phyloP scores from a whole-genome alignment of 345 rosid species.

The Heritiera littoralis region DNA sequence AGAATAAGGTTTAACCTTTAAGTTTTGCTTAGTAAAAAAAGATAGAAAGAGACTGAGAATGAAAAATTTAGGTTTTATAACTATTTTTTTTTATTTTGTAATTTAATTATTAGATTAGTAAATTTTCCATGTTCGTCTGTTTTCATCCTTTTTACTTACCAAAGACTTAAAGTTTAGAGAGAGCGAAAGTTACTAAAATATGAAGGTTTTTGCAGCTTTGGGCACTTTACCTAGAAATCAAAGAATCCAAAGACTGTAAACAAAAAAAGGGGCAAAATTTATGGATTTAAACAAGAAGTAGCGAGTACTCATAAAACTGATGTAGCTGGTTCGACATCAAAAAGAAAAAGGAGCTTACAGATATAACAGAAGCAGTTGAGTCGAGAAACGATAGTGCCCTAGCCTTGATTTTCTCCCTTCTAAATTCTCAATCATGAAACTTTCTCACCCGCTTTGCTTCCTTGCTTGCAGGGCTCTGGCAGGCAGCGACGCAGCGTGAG shows the following conservation, averaged over 20 bases:
- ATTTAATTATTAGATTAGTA: no score
- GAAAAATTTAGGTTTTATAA: no score
- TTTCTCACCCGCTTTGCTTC: not conserved
- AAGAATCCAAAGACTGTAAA: not conserved
- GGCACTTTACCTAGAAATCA: not conserved
- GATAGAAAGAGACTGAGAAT: no score
- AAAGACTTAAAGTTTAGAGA: no score
- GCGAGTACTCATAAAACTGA: not conserved
- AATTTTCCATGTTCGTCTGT: no score
- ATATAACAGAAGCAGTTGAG: not conserved
- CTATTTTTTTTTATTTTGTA: no score
- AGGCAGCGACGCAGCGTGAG: not conserved
- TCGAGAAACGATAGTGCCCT: not conserved
- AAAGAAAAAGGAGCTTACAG: not conserved
- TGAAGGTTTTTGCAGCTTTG: not conserved
- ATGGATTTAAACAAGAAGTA: not conserved
- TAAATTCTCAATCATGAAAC: no score
- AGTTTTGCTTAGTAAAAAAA: no score
- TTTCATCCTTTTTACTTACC: no score
- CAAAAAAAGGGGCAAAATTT: not conserved
- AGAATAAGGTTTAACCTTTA: not conserved
- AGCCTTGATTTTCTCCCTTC: not conserved
- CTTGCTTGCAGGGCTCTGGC: not conserved
- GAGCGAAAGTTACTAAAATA: not conserved
- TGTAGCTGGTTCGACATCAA: not conserved